These are phyloP conservation scores for Lentinula detonsa DNA, from an alignment of 768 basidiomycete genomes.

Conservation along the genomic window DNA sequence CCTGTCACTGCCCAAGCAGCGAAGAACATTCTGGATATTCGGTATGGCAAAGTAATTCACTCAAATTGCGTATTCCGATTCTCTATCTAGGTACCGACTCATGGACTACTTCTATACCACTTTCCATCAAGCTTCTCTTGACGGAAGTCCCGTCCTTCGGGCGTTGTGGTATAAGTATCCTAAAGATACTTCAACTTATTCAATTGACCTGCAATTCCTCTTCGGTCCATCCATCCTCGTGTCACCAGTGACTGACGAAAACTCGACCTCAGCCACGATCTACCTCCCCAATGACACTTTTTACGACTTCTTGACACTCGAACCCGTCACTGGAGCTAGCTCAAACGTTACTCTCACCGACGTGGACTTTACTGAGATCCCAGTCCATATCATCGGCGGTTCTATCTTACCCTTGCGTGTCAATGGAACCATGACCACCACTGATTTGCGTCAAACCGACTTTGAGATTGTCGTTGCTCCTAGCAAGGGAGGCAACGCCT, in stretches of 20 bases:
- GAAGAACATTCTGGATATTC: slow-evolving; percentile 51
- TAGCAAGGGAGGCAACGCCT: slow-evolving; percentile 40
- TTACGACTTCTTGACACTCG: slow-evolving; percentile 54
- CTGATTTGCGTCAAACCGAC: slow-evolving; percentile 42
- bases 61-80: not conserved
- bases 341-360: slow-evolving; percentile 35
- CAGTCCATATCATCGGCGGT: slow-evolving; percentile 58
- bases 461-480: slow-evolving; percentile 65
- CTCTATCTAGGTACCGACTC: slow-evolving; percentile 46
- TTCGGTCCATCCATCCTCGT: slow-evolving; percentile 63
- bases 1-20: slow-evolving; percentile 50
- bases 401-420: slow-evolving; percentile 51
- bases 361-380: slow-evolving; percentile 52
- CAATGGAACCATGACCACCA: slow-evolving; percentile 55
- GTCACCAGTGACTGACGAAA: slow-evolving; percentile 59
- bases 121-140: slow-evolving; percentile 49
- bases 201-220: slow-evolving; percentile 65
- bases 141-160: slow-evolving; percentile 62
- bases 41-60: slow-evolving; percentile 27
- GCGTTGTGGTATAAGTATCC: slow-evolving; percentile 68
- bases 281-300: slow-evolving; percentile 63
- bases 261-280: slow-evolving; percentile 48
- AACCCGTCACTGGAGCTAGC: slow-evolving; percentile 43
- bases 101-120: slow-evolving; percentile 70
- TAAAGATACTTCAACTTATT: slow-evolving; percentile 49